These are phyloP conservation scores for Acorus calamus DNA, from an alignment of 106 monocot species.

Conservation along the genomic window DNA sequence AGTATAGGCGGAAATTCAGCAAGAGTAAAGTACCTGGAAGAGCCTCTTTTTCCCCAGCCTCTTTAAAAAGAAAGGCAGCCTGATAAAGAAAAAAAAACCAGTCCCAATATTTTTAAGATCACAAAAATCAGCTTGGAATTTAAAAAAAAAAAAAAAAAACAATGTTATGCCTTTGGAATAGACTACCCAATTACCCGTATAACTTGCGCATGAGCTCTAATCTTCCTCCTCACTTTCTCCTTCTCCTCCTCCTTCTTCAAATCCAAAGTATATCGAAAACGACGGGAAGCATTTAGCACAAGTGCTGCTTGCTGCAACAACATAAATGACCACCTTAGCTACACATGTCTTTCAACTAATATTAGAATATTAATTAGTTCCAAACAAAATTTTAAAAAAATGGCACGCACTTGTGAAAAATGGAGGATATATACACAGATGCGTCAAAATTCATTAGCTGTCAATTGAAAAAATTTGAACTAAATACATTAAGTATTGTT, in stretches of 20 bases:
- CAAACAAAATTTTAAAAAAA: background rate
- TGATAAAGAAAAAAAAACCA: conserved; percentile 19
- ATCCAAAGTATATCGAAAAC: conserved; percentile 93
- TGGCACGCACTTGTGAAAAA: no score
- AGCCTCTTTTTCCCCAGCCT: conserved; percentile 45
- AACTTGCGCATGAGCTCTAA: conserved; percentile 91
- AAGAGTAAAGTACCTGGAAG: conserved; percentile 1
- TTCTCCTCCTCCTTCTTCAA: conserved; percentile 82
- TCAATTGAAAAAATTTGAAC: no score
- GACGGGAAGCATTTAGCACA: conserved; percentile 90
- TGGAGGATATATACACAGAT: no score
- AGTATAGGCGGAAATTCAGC: background rate
- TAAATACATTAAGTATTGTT: no score
- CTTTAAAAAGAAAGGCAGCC: conserved; percentile 77
- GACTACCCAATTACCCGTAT: conserved; percentile 49
- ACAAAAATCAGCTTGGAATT: no score
- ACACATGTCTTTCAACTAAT: background rate
- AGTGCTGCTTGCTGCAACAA: conserved; percentile 83
- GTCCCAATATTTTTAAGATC: background rate
- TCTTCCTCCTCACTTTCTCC: conserved; percentile 68
- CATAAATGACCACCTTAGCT: background rate
- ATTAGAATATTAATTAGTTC: background rate
- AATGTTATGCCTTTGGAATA: no score
- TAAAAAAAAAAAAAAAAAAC: no score
- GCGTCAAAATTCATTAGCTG: no score